Conservation (phyloP, 2,329 filamentous ascomycete species). For the Ophidiomyces ophidiicola region DNA sequence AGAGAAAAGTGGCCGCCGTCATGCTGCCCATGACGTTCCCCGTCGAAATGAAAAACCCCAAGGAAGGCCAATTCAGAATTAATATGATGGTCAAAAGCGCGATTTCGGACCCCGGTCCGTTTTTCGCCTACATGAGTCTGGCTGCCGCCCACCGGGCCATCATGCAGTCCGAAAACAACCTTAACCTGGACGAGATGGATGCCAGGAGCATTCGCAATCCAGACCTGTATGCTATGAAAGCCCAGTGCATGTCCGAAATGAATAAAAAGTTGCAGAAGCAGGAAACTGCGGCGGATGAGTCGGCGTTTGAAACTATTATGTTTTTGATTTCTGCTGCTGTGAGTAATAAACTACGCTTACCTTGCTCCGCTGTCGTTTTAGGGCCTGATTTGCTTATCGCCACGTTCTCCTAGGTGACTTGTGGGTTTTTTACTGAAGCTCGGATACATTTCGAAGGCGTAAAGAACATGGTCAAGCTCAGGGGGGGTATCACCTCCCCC, state of each 20-base stretch:
- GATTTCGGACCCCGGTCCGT: slow-evolving; percentile 27
- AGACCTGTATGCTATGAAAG: slow-evolving; percentile 32
- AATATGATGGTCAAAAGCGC: slow-evolving; percentile 24
- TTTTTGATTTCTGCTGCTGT: slow-evolving; percentile 29
- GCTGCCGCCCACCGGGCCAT: slow-evolving; percentile 30
- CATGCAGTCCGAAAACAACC: slow-evolving; percentile 19
- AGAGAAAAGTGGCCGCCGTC: slow-evolving; percentile 22
- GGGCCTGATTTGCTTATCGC: not conserved
- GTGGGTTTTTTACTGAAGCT: slow-evolving; percentile 29
- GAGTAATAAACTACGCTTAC: slow-evolving; percentile 5
- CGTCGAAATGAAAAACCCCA: slow-evolving; percentile 21
- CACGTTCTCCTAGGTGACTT: slow-evolving; percentile 28
- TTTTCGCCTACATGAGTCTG: slow-evolving; percentile 31
- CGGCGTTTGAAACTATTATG: slow-evolving; percentile 29
- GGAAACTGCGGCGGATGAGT: slow-evolving; percentile 17
- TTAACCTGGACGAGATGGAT: slow-evolving; percentile 17
- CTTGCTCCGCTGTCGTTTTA: slow-evolving; percentile 6
- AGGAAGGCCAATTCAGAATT: slow-evolving; percentile 18
- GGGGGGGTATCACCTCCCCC: slow-evolving; percentile 23
- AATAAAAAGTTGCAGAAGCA: slow-evolving; percentile 24
- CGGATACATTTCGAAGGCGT: slow-evolving; percentile 30
- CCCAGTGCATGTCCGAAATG: slow-evolving; percentile 26
- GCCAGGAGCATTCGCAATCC: slow-evolving; percentile 21
- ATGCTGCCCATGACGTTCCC: slow-evolving; percentile 32
- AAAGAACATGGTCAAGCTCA: slow-evolving; percentile 28